Conservation (phyloP, 1,139 yeast species). For the Scheffersomyces parashehatae region DNA sequence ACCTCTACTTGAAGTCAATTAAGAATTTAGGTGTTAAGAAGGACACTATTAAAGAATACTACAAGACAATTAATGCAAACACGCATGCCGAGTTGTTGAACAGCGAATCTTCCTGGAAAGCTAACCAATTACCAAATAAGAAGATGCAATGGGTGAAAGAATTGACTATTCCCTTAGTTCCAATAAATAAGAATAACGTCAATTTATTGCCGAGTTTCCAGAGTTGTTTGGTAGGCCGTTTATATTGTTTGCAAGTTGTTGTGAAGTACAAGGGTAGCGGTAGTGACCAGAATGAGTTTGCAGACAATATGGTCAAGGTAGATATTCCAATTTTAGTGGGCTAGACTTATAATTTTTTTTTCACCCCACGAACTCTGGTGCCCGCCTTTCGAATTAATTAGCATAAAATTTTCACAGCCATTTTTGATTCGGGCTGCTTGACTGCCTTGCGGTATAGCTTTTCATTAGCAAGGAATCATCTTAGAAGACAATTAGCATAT, state of each 20-base stretch:
- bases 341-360: slow-evolving; percentile 9
- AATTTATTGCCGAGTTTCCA: slow-evolving; percentile 46
- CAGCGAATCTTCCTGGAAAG: slow-evolving; percentile 31
- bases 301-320: slow-evolving; percentile 34
- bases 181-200: slow-evolving; percentile 39
- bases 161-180: slow-evolving; percentile 30
- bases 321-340: slow-evolving; percentile 49
- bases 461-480: too few species aligned
- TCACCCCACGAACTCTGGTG: too few species aligned
- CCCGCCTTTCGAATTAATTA: too few species aligned
- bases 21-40: slow-evolving; percentile 42
- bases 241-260: slow-evolving; percentile 41
- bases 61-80: slow-evolving; percentile 24
- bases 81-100: slow-evolving; percentile 24
- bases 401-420: too few species aligned
- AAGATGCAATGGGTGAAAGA: slow-evolving; percentile 31
- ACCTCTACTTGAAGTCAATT: slow-evolving; percentile 40
- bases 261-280: slow-evolving; percentile 43
- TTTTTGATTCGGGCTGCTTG: too few species aligned
- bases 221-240: slow-evolving; percentile 44
- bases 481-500: too few species aligned
- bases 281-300: slow-evolving; percentile 35
- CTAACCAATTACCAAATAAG: slow-evolving; percentile 15
- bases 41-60: slow-evolving; percentile 42
- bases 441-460: too few species aligned